Evolutionary conservation across 2,329 filamentous ascomycete genomes (phyloP).

Genomic region (Fusarium sarcochroum): DNA sequence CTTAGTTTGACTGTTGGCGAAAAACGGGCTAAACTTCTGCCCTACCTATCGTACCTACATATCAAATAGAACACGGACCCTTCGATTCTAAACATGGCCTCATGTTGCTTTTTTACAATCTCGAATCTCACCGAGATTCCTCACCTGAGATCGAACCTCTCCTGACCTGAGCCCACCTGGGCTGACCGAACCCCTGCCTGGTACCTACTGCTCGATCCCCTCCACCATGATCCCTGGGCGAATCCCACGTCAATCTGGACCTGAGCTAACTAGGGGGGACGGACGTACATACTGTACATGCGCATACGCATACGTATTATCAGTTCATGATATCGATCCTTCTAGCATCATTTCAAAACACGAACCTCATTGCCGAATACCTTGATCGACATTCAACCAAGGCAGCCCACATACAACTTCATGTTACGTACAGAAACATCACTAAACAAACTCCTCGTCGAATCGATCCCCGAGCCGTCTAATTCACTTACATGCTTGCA

Average conservation of each 20-base stretch:
- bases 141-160: conserved; percentile 44
- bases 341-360: conserved; percentile 9
- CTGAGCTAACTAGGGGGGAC: conserved; percentile 7
- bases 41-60: conserved; percentile 1
- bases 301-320: conserved; percentile 9
- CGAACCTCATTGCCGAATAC: conserved; percentile 5
- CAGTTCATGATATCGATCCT: conserved; percentile 37
- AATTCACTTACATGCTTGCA: conserved; percentile 32
- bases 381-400: conserved; percentile 19
- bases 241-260: conserved; percentile 31
- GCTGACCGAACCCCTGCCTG: conserved; percentile 39
- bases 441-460: conserved; percentile 10
- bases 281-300: conserved; percentile 2
- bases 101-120: conserved; percentile 27
- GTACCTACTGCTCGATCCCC: conserved; percentile 24
- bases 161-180: conserved; percentile 42
- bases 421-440: conserved; percentile 29
- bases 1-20: not conserved
- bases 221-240: conserved; percentile 39
- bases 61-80: conserved; percentile 10
- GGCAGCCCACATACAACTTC: conserved; percentile 15
- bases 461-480: conserved; percentile 16
- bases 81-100: conserved; percentile 34
- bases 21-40: conserved; percentile 13
- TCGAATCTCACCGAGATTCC: conserved; percentile 46